Conservation (phyloP, 768 basidiomycete species). For the Russula dissimulans region DNA sequence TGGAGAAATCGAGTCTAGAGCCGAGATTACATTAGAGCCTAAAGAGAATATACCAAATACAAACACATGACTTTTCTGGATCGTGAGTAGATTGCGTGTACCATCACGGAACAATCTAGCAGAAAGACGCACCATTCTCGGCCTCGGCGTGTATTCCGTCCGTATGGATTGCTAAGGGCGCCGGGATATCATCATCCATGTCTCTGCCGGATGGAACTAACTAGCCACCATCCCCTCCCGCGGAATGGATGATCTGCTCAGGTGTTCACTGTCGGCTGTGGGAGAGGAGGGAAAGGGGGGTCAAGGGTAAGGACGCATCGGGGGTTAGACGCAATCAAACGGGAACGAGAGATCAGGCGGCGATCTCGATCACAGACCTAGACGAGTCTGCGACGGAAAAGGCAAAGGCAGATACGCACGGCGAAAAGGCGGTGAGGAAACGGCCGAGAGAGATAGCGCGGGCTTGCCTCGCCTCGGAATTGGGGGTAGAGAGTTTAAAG, state of each 20-base stretch:
- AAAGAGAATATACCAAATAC: neutral
- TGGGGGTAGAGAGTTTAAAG: neutral
- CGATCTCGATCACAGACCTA: slow-evolving; percentile 18
- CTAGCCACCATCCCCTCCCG: neutral
- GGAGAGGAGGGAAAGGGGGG: neutral
- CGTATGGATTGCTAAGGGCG: slow-evolving; percentile 7
- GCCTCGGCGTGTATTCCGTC: slow-evolving; percentile 4
- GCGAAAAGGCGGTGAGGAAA: slow-evolving; percentile 14
- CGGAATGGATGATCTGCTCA: neutral
- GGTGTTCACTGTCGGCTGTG: neutral
- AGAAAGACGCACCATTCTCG: slow-evolving; percentile 10
- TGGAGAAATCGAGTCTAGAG: neutral
- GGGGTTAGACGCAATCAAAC: slow-evolving; percentile 3
- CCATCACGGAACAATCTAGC: slow-evolving; percentile 16
- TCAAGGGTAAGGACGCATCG: slow-evolving; percentile 11
- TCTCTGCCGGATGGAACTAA: slow-evolving; percentile 4
- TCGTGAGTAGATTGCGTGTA: neutral
- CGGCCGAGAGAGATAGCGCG: slow-evolving; percentile 10
- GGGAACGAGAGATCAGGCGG: slow-evolving; percentile 7
- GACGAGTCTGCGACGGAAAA: slow-evolving; percentile 6
- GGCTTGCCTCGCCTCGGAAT: neutral
- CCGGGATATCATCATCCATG: neutral
- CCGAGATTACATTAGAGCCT: slow-evolving; percentile 8
- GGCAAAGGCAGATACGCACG: slow-evolving; percentile 12
- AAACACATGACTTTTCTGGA: neutral